Base-by-base conservation (phyloP, 345 rosid species). In the Eucalyptus tenuipes region DNA sequence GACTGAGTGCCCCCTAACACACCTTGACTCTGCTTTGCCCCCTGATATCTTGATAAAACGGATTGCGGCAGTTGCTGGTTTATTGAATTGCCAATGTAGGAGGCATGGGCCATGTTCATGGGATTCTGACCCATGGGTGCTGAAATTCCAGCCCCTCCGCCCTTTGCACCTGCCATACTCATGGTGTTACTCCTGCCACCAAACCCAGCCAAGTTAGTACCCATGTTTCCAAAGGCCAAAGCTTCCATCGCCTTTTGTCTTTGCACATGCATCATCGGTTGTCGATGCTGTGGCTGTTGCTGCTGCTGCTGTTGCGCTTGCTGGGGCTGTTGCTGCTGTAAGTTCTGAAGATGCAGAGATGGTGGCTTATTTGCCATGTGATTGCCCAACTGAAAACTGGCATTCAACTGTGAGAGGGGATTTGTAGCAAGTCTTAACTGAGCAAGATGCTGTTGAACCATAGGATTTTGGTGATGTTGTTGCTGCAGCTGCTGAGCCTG, bases 81-180 rank as follows among this genome's bases (percentile, higher is more conserved):
- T 90, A 97, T 90, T 17, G 90, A 91, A 88, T 96, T 93, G 49
- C 89, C 86, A 75, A 95, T 86, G 88, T 90, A 93, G 64, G 96
- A 88, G 89, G 94, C 88, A 40, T 94, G 96, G 87, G 92, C 89
- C 86, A 94, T 88, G 91, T 93, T 95, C 93, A 96, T 85, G 31
- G 93, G 89, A 89, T 93, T 97, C 92, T 95, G 98, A 66, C 96
- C 93, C 98, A 96, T 93, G n/a, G 98, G 92, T 68, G 97, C 94
- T 61, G 99, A 94, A 59, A 94, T 95, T 89, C 97, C 97, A 13
- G 93, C 49, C 85, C 94, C 98, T 52, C 94, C 95, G 85, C 98
- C 98, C 92, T 97, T 92, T 49, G 91, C 91, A 87, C 95, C 94
- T 89, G 95, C 96, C 89, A 96, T 93, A 66, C 93, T 93, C 93